A percentile compares a stretch with the other conserved stretches of the same genome.
Evolutionary conservation across 768 basidiomycete species (phyloP).

Genomic region (Gautieria morchelliformis): DNA sequence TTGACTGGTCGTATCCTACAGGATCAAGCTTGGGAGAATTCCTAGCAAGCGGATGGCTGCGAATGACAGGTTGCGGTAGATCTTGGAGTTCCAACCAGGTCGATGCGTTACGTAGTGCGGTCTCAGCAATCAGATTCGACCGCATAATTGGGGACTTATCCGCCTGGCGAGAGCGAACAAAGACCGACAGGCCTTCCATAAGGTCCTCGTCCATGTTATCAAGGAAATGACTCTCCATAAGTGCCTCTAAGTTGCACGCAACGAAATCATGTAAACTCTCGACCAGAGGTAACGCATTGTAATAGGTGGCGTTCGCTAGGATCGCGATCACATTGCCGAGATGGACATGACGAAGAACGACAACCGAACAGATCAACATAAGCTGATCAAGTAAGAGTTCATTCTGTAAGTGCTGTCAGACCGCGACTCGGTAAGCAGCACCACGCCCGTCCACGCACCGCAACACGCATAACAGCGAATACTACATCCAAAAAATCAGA

Average conservation of each 20-base stretch:
- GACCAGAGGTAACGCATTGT: slow-evolving; percentile 59
- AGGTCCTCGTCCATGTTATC: slow-evolving; percentile 41
- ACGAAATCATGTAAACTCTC: slow-evolving; percentile 73
- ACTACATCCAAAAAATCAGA: slow-evolving; percentile 81
- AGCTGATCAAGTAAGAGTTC: slow-evolving; percentile 85
- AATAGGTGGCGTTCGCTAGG: slow-evolving; percentile 73
- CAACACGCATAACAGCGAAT: slow-evolving; percentile 77
- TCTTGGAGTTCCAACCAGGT: slow-evolving; percentile 69
- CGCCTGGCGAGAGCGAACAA: slow-evolving; percentile 48
- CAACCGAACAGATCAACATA: slow-evolving; percentile 69
- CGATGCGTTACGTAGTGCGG: slow-evolving; percentile 48
- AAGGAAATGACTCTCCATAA: slow-evolving; percentile 73
- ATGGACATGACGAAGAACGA: slow-evolving; percentile 58
- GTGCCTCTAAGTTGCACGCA: slow-evolving; percentile 72
- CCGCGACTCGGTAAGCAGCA: no score
- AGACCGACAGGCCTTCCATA: slow-evolving; percentile 55
- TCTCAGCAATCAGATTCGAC: slow-evolving; percentile 38
- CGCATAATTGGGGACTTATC: slow-evolving; percentile 60
- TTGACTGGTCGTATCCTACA: background rate
- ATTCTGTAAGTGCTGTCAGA: slow-evolving; percentile 37
- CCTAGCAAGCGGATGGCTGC: slow-evolving; percentile 3
- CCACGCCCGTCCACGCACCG: slow-evolving; percentile 38
- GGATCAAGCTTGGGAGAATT: slow-evolving; percentile 9
- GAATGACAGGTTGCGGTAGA: slow-evolving; percentile 48
- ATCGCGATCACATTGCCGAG: slow-evolving; percentile 72